Evolutionary conservation across 169 alveolate species (phyloP).

Genomic region (Cryptosporidium sp.): DNA sequence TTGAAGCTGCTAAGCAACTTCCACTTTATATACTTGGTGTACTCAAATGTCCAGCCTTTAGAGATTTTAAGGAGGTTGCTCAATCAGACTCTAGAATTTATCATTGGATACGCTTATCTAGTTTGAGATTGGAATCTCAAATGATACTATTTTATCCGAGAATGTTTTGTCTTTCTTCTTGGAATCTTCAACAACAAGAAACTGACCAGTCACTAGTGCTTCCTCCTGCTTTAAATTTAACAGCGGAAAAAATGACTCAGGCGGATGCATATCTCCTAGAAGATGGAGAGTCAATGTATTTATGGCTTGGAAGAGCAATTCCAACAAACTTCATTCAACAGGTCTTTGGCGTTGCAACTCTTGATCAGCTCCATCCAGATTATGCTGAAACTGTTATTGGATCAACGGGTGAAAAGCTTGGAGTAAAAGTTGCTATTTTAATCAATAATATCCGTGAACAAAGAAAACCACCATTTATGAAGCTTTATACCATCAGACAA

Average conservation of each 20-base stretch:
- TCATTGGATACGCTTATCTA: constrained; percentile 84
- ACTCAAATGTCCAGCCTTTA: constrained; percentile 84
- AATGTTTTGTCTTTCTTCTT: constrained; percentile 81
- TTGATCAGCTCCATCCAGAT: constrained; percentile 76
- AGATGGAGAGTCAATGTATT: constrained; percentile 88
- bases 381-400: constrained; percentile 75
- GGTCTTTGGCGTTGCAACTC: constrained; percentile 75
- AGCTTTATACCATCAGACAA: constrained; percentile 71
- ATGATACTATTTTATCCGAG: constrained; percentile 87
- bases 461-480: constrained; percentile 77
- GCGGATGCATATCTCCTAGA: constrained; percentile 89
- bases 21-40: constrained; percentile 85
- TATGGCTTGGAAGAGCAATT: constrained; percentile 89
- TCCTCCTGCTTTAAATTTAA: constrained; percentile 83
- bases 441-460: constrained; percentile 81
- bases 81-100: constrained; percentile 83
- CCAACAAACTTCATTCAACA: constrained; percentile 68
- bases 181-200: constrained; percentile 73
- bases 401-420: constrained; percentile 79
- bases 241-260: constrained; percentile 85
- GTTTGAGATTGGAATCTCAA: constrained; percentile 82
- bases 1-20: constrained; percentile 71
- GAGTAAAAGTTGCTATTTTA: constrained; percentile 80
- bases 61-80: constrained; percentile 84
- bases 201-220: constrained; percentile 74